These are phyloP conservation scores for Fonsecaea multimorphosa DNA, from an alignment of 2,329 filamentous ascomycete species.

Conservation along the genomic window DNA sequence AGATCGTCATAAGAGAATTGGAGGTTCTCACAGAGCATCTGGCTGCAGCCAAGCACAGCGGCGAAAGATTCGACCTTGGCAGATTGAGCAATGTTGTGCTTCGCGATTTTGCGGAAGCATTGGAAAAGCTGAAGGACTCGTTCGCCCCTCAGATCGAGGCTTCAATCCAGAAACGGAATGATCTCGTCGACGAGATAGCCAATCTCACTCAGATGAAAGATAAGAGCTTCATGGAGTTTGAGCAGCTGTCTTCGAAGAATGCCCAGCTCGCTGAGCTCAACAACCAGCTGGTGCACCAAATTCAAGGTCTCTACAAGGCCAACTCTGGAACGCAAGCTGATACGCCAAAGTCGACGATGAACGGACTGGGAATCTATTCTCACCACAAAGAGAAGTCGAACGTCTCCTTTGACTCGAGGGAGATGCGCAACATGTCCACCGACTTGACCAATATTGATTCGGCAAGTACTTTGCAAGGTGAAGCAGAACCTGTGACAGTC, in stretches of 20 bases:
- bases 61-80: slow-evolving; percentile 77
- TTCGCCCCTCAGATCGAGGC: slow-evolving; percentile 79
- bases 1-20: slow-evolving; percentile 91
- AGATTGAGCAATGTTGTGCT: slow-evolving; percentile 69
- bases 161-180: slow-evolving; percentile 84
- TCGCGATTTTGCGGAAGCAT: slow-evolving; percentile 66
- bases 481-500: slow-evolving; percentile 65
- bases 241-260: slow-evolving; percentile 92
- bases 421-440: slow-evolving; percentile 52
- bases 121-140: slow-evolving; percentile 78
- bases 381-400: slow-evolving; percentile 60
- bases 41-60: slow-evolving; percentile 81
- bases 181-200: slow-evolving; percentile 82
- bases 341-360: slow-evolving; percentile 49
- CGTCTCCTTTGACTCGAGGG: slow-evolving; percentile 50
- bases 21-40: slow-evolving; percentile 89
- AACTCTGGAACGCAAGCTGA: slow-evolving; percentile 61
- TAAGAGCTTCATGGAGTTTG: slow-evolving; percentile 92
- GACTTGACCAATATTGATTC: slow-evolving; percentile 63
- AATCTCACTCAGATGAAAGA: slow-evolving; percentile 85
- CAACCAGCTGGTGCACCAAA: slow-evolving; percentile 91
- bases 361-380: slow-evolving; percentile 70
- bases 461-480: slow-evolving; percentile 68
- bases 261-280: slow-evolving; percentile 93
- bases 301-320: slow-evolving; percentile 89